Percentiles rank a stretch among this genome's conserved stretches.
Conservation (phyloP, 345 rosid species). For the Turritis glabra region DNA sequence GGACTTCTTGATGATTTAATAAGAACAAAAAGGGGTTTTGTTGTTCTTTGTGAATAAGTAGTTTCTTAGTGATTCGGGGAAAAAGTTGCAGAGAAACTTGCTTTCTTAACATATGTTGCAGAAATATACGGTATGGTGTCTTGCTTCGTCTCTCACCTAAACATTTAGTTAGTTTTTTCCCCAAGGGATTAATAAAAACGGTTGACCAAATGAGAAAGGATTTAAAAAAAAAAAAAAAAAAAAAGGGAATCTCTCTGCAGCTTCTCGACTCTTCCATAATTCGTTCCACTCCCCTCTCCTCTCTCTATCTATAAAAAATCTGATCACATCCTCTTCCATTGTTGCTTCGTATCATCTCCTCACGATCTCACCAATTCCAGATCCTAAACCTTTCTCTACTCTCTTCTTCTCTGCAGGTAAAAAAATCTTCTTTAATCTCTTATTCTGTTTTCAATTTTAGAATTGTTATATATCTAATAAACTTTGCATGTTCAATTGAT, state of each 20-base stretch:
- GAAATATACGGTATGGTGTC: no score
- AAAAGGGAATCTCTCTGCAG: neutral
- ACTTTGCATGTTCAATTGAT: neutral
- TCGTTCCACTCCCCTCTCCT: neutral
- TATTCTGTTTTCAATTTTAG: neutral
- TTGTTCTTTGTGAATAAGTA: no score
- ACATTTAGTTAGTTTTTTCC: no score
- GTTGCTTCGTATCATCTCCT: neutral
- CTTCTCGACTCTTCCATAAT: constrained; percentile 23
- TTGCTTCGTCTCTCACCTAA: no score
- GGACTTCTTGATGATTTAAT: no score
- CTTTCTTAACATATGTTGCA: no score
- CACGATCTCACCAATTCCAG: neutral
- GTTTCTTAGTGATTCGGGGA: no score
- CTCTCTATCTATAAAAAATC: neutral
- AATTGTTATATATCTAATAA: neutral
- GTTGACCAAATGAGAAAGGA: no score
- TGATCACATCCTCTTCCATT: neutral
- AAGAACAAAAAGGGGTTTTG: no score
- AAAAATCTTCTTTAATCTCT: neutral
- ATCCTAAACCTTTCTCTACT: neutral
- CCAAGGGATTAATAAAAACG: no score
- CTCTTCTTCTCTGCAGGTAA: neutral
- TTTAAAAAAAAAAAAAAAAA: neutral
- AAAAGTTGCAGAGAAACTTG: no score